These are phyloP conservation scores for Pseudocercospora crystallina DNA, from an alignment of 2,329 filamentous ascomycete species.

Conservation along the genomic window DNA sequence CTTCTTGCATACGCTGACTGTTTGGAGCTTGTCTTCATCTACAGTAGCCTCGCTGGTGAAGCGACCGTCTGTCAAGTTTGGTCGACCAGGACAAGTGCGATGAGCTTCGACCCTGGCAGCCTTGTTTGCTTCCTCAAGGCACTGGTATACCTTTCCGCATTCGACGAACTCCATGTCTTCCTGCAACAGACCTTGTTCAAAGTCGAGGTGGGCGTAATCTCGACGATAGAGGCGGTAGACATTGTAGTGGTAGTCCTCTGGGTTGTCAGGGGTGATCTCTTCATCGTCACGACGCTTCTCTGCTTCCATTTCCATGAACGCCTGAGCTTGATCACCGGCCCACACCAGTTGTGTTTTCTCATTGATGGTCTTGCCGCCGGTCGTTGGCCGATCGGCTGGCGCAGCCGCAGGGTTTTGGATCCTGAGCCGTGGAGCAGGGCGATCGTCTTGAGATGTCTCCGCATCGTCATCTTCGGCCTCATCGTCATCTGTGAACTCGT, in stretches of 20 bases:
- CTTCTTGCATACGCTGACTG: neutral
- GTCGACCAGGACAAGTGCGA: neutral
- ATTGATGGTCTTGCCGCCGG: slow-evolving; percentile 22
- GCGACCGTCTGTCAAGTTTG: neutral
- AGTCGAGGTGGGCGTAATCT: slow-evolving; percentile 5
- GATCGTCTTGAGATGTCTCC: no score
- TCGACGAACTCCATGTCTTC: neutral
- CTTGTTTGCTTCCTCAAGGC: slow-evolving; percentile 10
- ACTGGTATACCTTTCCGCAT: slow-evolving; percentile 1
- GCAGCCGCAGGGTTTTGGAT: neutral
- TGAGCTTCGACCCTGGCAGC: slow-evolving; percentile 2
- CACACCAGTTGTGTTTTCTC: neutral
- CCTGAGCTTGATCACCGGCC: neutral
- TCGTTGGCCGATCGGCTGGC: slow-evolving; percentile 1
- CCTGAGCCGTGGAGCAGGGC: neutral
- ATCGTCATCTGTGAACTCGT: no score
- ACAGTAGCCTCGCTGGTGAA: neutral
- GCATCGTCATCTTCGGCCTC: no score
- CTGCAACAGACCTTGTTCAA: neutral
- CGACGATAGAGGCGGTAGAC: slow-evolving; percentile 9
- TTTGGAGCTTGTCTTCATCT: neutral
- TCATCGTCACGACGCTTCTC: neutral
- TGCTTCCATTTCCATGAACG: neutral
- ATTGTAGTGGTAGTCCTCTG: slow-evolving; percentile 10
- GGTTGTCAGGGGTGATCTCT: slow-evolving; percentile 2